Evolutionary conservation across 2,329 filamentous ascomycete genomes (phyloP).

Genomic region (Diplodia mutila): DNA sequence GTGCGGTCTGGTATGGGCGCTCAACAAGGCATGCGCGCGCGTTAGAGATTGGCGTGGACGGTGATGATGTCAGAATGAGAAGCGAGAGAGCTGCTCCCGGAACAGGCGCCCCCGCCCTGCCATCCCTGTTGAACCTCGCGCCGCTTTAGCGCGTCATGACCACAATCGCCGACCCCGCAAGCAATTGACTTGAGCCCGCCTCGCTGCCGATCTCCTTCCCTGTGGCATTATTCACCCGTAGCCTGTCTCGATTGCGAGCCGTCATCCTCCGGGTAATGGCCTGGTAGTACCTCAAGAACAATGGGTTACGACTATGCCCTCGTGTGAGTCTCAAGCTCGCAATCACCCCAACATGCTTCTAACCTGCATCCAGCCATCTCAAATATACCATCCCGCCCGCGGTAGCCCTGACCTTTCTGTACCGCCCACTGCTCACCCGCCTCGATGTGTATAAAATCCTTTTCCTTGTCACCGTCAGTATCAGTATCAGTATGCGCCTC

Average conservation of each 20-base stretch:
- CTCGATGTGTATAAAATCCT: constrained; percentile 66
- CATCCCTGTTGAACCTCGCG: background rate
- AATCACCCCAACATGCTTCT: background rate
- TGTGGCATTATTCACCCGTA: background rate
- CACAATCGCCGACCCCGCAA: too few species aligned
- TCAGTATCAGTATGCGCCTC: constrained; percentile 46
- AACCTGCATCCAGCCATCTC: constrained; percentile 55
- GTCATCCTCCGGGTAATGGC: constrained; percentile 26
- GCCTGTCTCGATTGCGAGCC: background rate
- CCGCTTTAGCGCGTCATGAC: constrained; percentile 10
- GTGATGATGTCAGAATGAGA: constrained; percentile 13
- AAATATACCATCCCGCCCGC: constrained; percentile 70
- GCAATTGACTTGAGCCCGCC: background rate
- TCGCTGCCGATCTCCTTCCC: background rate
- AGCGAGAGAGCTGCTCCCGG: background rate
- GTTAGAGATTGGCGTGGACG: background rate
- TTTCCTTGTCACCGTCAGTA: constrained; percentile 58
- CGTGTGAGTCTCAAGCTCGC: constrained; percentile 55
- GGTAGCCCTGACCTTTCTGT: constrained; percentile 60
- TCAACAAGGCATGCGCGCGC: background rate
- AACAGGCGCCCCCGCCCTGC: background rate
- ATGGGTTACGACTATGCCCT: constrained; percentile 67
- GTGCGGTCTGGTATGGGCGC: too few species aligned
- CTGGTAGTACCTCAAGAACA: constrained; percentile 28
- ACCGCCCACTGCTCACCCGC: constrained; percentile 64